phyloP scores from a whole-genome alignment of 208 protist genomes.

The Naegleria fowleri region DNA sequence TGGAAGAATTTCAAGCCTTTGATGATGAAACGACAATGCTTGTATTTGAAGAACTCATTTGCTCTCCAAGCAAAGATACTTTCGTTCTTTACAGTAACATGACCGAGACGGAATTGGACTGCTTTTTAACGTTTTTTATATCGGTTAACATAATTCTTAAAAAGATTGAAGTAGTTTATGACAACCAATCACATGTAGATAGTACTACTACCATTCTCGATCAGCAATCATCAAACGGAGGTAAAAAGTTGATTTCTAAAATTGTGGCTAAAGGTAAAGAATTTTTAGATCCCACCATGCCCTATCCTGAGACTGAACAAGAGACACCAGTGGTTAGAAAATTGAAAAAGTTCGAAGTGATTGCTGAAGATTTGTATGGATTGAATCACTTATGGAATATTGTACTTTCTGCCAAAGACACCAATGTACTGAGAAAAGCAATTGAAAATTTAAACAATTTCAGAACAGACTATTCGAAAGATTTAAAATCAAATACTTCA shows the following conservation, averaged over 20 bases:
- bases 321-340: background rate
- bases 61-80: too few species aligned
- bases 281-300: background rate
- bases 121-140: background rate
- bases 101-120: background rate
- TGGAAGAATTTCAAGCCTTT: background rate
- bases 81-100: background rate
- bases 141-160: background rate
- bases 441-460: background rate
- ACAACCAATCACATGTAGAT: background rate
- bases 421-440: background rate
- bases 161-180: background rate
- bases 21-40: background rate
- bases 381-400: slow-evolving; percentile 12
- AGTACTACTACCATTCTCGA: too few species aligned
- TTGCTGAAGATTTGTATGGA: background rate
- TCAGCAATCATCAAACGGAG: background rate
- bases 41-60: background rate
- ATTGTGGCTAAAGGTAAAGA: background rate
- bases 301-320: background rate
- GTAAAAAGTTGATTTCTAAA: slow-evolving; percentile 4
- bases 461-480: background rate
- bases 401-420: background rate
- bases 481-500: background rate
- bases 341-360: background rate